Evolutionary conservation across 75 land plant genomes (phyloP).

Genomic region (Cupressus sempervirens): DNA sequence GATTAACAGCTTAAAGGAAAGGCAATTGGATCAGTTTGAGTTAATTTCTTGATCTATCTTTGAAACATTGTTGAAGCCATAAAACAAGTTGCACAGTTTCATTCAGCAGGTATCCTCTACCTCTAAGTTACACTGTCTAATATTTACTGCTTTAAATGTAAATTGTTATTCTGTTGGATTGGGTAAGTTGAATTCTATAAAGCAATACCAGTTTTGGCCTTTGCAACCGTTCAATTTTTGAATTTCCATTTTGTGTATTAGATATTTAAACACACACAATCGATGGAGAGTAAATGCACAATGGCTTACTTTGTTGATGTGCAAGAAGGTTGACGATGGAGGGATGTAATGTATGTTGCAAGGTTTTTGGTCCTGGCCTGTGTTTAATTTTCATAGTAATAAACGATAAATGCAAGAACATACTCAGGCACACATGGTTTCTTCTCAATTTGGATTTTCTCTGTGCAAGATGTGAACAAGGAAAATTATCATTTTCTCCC

Average conservation of each 20-base stretch:
- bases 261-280: neutral
- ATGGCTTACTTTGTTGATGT: neutral
- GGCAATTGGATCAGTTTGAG: constrained; percentile 3
- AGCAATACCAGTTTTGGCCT: neutral
- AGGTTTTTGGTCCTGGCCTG: neutral
- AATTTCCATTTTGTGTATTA: neutral
- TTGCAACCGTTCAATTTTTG: neutral
- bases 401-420: neutral
- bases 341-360: constrained; percentile 6
- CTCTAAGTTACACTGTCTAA: neutral
- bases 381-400: neutral
- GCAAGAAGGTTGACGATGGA: neutral
- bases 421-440: neutral
- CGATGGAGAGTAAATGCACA: neutral
- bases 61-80: constrained; percentile 4
- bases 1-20: neutral
- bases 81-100: neutral
- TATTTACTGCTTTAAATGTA: neutral
- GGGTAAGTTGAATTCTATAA: neutral
- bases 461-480: neutral
- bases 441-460: neutral
- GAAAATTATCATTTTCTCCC: neutral
- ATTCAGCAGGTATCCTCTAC: constrained; percentile 7
- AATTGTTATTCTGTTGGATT: neutral
- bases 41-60: neutral